phyloP scores from a whole-genome alignment of 768 basidiomycete genomes.

The Pleurotus sapidus region DNA sequence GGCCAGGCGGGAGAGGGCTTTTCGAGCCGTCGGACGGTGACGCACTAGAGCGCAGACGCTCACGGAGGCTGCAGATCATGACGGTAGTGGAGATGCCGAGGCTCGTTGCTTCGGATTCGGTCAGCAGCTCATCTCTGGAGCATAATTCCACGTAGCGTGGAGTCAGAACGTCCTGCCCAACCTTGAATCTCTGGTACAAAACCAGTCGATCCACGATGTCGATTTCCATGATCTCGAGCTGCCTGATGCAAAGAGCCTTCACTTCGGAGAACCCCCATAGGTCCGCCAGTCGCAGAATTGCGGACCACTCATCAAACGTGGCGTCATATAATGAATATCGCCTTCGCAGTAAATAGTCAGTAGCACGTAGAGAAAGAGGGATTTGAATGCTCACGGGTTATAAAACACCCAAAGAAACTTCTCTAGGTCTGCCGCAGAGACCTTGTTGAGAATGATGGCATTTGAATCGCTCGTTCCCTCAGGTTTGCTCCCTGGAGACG shows the following conservation, averaged over 20 bases:
- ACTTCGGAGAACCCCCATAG: constrained; percentile 55
- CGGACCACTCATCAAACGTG: constrained; percentile 46
- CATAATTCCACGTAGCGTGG: constrained; percentile 42
- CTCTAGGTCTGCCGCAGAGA: constrained; percentile 37
- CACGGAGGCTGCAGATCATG: constrained; percentile 1
- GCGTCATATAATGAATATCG: constrained; percentile 55
- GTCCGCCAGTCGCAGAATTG: constrained; percentile 50
- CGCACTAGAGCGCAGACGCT: constrained; percentile 16
- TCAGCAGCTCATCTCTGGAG: constrained; percentile 33
- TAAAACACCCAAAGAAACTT: constrained; percentile 55
- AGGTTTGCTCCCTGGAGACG: constrained; percentile 24
- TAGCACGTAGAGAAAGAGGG: background rate
- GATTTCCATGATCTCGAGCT: constrained; percentile 45
- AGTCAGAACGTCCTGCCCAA: constrained; percentile 35
- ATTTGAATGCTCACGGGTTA: constrained; percentile 37
- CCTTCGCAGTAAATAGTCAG: constrained; percentile 26
- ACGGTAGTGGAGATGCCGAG: constrained; percentile 42
- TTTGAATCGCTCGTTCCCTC: constrained; percentile 36
- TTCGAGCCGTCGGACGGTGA: constrained; percentile 3
- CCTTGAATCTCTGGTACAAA: constrained; percentile 37
- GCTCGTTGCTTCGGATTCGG: constrained; percentile 38
- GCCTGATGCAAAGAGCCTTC: constrained; percentile 46
- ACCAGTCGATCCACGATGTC: constrained; percentile 50
- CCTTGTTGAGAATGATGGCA: constrained; percentile 36
- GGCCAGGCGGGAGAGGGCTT: constrained; percentile 10